Evolutionary conservation across 768 basidiomycete species (phyloP), one percentile per base, ranked within the genome.

Genomic region (Kwoniella dendrophila): DNA sequence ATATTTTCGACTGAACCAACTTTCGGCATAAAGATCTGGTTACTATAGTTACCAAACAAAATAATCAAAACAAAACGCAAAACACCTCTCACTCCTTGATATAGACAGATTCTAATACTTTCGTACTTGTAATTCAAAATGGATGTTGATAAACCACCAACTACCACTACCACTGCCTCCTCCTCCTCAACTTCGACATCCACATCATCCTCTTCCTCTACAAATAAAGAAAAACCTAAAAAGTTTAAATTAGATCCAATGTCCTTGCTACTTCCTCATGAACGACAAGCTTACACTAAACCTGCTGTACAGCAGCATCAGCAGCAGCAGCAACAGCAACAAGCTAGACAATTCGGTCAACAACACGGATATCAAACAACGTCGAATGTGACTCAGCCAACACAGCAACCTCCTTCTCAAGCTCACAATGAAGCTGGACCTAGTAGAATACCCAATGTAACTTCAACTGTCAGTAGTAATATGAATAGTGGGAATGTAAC

Each of bases 221-320:
- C 44, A 18, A 24, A 50, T 16, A 54, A 48, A 3, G 60, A 44
- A 2, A 57, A 56, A 20, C 55, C 61, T 12, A 63, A 63, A 26
- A 73, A 70, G 33, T 76, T 76, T 70, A 76, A 73, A 38, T 58
- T 76, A 7, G 74, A 76, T 51, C 74, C 74, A 5, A 71, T 76
- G 68, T 76, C 74, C 0, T 36, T 76, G 14, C 55, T 76, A 4
- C 59, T 76, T 2, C 74, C 74, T 6, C 74, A 76, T 54, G 74
- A 76, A 50, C 33, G 72, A 16, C 56, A 61, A 30, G 48, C 48
- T 16, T 41, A 27, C 43, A 33, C 12, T 26, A 11, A 22, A 32
- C 24, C 20, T 30, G 22, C 58, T 8, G 26, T 33, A 2, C 38
- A 43, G 20, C n/a, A n/a, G n/a, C 63, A 59, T n/a, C 57, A 24